Base-by-base conservation (phyloP, 202 grass and related monocot species). In the Schoenoplectus triqueter region DNA sequence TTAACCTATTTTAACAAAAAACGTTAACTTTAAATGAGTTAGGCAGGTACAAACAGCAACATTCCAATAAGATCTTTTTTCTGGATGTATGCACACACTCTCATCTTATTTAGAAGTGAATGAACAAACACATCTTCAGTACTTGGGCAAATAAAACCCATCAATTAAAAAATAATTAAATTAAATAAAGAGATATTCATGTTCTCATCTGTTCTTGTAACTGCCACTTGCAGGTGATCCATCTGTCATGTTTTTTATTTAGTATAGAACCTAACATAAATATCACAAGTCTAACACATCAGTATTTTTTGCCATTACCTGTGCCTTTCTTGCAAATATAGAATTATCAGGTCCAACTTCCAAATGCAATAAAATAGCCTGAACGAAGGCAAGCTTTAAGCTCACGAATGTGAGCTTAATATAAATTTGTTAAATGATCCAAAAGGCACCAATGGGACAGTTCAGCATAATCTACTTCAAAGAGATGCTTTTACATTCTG, bases 1-100 rank as follows among this genome's bases (percentile, higher is more conserved):
- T 95, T 90, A 50, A 98, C 87, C 95, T 98, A 84, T 75, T 85
- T 65, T 59, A 62, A 85, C 60, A 80, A 48, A 50, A 56, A 55
- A 18, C 62, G 40, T 87, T 59, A 64, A 62, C 67, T 19, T 62
- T 68, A 63, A 17, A 85, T 81, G 48, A 57, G 20, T 40, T 59
- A 10, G 11, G 22, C 50, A 73, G 45, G 70, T 73, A 73, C 17
- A 73, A 73, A 73, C 7, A 3, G 17, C 2, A 21, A 4, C 15
- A 48, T 72, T 72, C 7, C n/a, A 51, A 5, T 3, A n/a, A 10
- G 31, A 31, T 31, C 31, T 49, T 52, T 52, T 11, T 14, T 75
- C 10, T 75, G 46, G 17, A 31, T 47, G 5, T 31, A 75, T 31
- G 49, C 49, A 75, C 48, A 11, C 20, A 52, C 11, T 59, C 52